Conservation (phyloP, 2,329 filamentous ascomycete genomes). For the Arthrobotrys musiformis region DNA sequence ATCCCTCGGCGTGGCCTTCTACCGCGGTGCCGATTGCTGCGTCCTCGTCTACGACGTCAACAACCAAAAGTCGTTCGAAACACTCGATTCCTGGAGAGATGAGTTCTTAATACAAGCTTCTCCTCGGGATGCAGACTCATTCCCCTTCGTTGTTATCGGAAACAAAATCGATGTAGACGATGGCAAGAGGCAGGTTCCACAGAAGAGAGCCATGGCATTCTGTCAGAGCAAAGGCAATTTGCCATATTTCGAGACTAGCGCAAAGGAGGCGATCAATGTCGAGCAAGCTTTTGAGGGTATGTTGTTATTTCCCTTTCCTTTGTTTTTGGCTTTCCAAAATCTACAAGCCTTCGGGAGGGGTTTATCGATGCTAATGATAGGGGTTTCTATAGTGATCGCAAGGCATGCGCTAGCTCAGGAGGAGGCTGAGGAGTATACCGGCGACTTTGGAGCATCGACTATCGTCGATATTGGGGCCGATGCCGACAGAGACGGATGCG, state of each 20-base stretch:
- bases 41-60: conserved; percentile 98
- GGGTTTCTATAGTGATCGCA: conserved; percentile 78
- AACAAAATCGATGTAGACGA: conserved; percentile 99
- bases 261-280: conserved; percentile 98
- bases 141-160: conserved; percentile 96
- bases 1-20: conserved; percentile 95
- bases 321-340: background rate
- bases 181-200: conserved; percentile 92
- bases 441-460: conserved; percentile 93
- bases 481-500: conserved; percentile 89
- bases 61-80: conserved; percentile 98
- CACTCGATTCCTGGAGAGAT: conserved; percentile 96
- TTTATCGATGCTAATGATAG: conserved; percentile 29
- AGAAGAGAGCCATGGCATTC: conserved; percentile 95
- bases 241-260: conserved; percentile 98
- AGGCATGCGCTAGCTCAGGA: conserved; percentile 95
- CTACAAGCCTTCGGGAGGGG: background rate
- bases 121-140: conserved; percentile 94
- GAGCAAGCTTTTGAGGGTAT: conserved; percentile 81
- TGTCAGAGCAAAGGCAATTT: conserved; percentile 98
- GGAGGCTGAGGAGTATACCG: conserved; percentile 96
- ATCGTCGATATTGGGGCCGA: conserved; percentile 91
- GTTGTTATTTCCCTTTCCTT: conserved; percentile 29
- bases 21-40: conserved; percentile 96
- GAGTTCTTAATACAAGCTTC: conserved; percentile 98